Evolutionary conservation across 2,329 filamentous ascomycete genomes (phyloP).

Genomic region (Paraphoma sp.): DNA sequence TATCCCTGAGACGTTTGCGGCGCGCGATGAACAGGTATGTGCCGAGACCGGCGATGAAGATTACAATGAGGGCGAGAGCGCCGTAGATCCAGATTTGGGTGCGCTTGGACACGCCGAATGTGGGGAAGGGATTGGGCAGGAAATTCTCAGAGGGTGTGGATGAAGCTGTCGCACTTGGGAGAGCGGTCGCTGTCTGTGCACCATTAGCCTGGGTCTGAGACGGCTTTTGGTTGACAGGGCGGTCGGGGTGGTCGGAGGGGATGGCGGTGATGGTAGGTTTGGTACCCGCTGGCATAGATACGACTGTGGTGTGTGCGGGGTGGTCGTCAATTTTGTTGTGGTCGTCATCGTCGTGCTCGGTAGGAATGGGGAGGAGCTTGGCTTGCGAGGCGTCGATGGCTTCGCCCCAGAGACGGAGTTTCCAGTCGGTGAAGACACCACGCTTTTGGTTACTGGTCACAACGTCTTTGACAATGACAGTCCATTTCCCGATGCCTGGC

Average conservation of each 20-base stretch:
- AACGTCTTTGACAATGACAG: constrained; percentile 85
- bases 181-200: constrained; percentile 25
- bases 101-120: constrained; percentile 84
- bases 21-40: constrained; percentile 82
- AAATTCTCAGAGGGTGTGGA: constrained; percentile 56
- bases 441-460: constrained; percentile 72
- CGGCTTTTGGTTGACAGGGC: constrained; percentile 67
- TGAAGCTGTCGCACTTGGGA: constrained; percentile 22
- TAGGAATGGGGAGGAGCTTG: constrained; percentile 78
- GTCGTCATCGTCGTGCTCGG: constrained; percentile 81
- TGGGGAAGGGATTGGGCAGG: constrained; percentile 86
- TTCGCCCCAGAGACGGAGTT: constrained; percentile 93
- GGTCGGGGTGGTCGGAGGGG: constrained; percentile 55
- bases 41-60: constrained; percentile 83
- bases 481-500: constrained; percentile 86
- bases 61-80: constrained; percentile 79
- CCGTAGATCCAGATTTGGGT: constrained; percentile 96
- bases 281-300: constrained; percentile 55
- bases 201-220: constrained; percentile 33
- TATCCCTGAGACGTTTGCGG: constrained; percentile 75
- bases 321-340: constrained; percentile 68
- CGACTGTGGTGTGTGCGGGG: constrained; percentile 66
- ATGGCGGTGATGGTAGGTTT: constrained; percentile 52
- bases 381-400: constrained; percentile 77
- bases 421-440: constrained; percentile 89